Base-by-base conservation (phyloP, 495 filamentous ascomycete species). In the Pseudevernia furfuracea region DNA sequence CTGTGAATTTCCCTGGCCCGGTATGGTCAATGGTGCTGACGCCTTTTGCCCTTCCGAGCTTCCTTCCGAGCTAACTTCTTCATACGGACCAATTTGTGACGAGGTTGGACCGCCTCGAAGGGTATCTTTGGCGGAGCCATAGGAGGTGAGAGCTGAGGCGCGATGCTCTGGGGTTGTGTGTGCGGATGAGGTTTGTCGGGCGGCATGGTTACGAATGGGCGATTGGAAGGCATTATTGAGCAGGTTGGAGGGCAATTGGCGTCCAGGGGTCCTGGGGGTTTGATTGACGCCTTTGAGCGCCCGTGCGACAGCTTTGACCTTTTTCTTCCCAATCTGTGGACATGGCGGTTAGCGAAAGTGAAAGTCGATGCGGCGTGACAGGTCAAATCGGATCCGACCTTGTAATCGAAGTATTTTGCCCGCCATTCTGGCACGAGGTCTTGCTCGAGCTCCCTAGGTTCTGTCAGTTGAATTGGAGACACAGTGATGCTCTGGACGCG, bases 341-440 rank as follows among this genome's bases (percentile, higher is more conserved):
- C n/a, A 14, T 5, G 66, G 28, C 28, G 10, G 30, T 53, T 25
- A 62, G 60, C 38, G 49, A 23, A 36, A 30, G 55, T 34, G 19
- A 23, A 36, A 30, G 55, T 34, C 14, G 34, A 32, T 38, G n/a
- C 38, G 15, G 41, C 15, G 32, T 39, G 39, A 12, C 6, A 59
- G 52, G 36, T 12, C 7, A 9, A n/a, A 52, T 4, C n/a, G 63
- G 9, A 15, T 65, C 69, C 57, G 55, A 85, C 87, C 81, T 91
- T 95, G 79, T 96, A 96, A 76, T 96, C 85, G 63, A 96, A 81
- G 75, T 96, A 96, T 74, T 96, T 95, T 67, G 83, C 85, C 68
- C 88, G 84, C 92, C 92, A 96, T 82, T 96, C 92, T 78, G 92
- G 90, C 66, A 96, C 90, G 34, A 89, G 83, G 64, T 94, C 88